Conservation (phyloP, 768 basidiomycete species). For the Pluteus cervinus region DNA sequence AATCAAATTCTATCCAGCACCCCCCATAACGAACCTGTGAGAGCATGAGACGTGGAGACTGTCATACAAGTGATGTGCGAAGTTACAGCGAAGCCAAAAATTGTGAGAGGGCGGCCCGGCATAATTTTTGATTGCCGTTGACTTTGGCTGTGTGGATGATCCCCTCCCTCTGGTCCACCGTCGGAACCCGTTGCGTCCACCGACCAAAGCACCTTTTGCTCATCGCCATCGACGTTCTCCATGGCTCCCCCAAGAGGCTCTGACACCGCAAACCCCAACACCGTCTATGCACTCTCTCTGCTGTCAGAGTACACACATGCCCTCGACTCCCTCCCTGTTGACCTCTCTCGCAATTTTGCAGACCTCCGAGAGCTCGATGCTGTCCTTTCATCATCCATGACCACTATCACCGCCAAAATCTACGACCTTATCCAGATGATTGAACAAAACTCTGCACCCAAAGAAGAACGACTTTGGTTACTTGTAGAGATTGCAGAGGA, state of each 20-base stretch:
- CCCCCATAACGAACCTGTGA: background rate
- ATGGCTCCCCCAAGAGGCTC: slow-evolving; percentile 32
- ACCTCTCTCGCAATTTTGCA: slow-evolving; percentile 90
- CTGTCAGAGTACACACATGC: slow-evolving; percentile 86
- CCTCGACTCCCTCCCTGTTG: slow-evolving; percentile 88
- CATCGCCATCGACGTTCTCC: slow-evolving; percentile 7
- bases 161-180: too few relatives aligned
- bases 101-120: too few relatives aligned
- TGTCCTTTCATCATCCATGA: slow-evolving; percentile 85
- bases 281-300: slow-evolving; percentile 60
- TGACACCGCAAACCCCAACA: slow-evolving; percentile 23
- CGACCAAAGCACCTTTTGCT: too few relatives aligned
- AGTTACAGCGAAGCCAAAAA: too few relatives aligned
- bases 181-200: too few relatives aligned
- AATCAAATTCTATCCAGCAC: background rate
- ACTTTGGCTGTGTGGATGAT: too few relatives aligned
- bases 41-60: background rate
- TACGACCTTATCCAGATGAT: slow-evolving; percentile 70
- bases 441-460: slow-evolving; percentile 49
- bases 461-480: slow-evolving; percentile 77
- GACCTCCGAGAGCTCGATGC: slow-evolving; percentile 99
- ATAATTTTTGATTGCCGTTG: too few relatives aligned
- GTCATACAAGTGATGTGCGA: too few relatives aligned
- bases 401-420: slow-evolving; percentile 77
- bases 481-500: slow-evolving; percentile 94